Percentiles rank a stretch among this genome's conserved stretches.
phyloP scores from a whole-genome alignment of 1,284 basidiomycete species.

The Naganishia liquefaciens region DNA sequence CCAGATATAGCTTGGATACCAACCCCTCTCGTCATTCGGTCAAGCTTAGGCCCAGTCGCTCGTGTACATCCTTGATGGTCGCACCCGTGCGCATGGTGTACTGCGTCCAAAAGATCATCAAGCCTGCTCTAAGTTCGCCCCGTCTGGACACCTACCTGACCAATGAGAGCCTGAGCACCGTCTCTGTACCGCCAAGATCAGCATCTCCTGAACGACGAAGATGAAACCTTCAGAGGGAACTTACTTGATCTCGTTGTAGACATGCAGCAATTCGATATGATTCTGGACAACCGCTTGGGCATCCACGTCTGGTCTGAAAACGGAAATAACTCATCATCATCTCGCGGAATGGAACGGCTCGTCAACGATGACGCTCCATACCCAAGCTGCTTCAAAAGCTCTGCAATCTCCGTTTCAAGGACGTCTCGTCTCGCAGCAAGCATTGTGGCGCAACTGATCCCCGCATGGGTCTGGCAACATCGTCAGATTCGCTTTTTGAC shows the following conservation, averaged over 20 bases:
- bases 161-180: constrained; percentile 49
- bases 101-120: constrained; percentile 33
- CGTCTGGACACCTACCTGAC: constrained; percentile 39
- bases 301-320: constrained; percentile 38
- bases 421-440: constrained; percentile 1
- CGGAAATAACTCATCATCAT: not conserved
- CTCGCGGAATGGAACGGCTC: too few species aligned
- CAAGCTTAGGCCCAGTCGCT: constrained; percentile 45
- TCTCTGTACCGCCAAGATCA: constrained; percentile 35
- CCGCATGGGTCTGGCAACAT: not conserved
- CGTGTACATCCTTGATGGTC: constrained; percentile 47
- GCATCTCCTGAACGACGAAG: too few species aligned
- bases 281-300: constrained; percentile 43
- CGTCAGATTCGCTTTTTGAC: not conserved
- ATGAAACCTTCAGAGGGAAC: not conserved
- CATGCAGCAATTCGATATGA: constrained; percentile 50
- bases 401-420: constrained; percentile 10
- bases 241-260: constrained; percentile 53
- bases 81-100: constrained; percentile 45
- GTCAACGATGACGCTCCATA: not conserved
- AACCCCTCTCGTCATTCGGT: constrained; percentile 36
- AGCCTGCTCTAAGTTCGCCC: not conserved
- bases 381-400: constrained; percentile 12
- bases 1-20: constrained; percentile 10
- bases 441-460: not conserved